Base-by-base conservation (phyloP, 2,329 filamentous ascomycete species). In the Aspergillus puulaauensis region DNA sequence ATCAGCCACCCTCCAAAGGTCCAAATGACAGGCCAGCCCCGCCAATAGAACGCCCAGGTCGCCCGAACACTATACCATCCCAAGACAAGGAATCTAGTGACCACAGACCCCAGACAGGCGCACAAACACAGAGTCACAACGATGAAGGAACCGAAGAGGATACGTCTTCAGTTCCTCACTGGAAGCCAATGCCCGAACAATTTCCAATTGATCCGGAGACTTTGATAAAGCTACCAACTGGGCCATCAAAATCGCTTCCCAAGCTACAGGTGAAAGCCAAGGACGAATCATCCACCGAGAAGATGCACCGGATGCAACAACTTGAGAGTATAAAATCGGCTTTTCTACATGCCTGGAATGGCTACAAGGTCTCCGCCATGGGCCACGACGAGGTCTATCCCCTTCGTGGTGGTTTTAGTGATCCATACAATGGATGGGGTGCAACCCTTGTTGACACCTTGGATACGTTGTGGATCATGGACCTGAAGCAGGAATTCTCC, bases 401-500 rank as follows among this genome's bases (percentile, higher is more conserved):
- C 2, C 79, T 93, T 9, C 83, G 85, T 31, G 87, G 87, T 52
- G 78, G 77, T 14, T 85, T 80, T 62, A 84, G 85, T 17, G 90
- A 97, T 69, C 90, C 91, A 0, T 98, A 98, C 73, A 93, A 91
- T 70, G 91, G 90, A 50, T 96, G 92, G 92, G 90, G 90, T 17
- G 92, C 92, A 15, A 96, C 92, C 0, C 72, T 96, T 60, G 90
- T 96, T 5, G 92, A 96, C 77, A 80, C 85, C 1, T 77, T 93
- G 52, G 91, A 96, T 70, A 93, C 91, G 0, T 79, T 96, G 3
- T 96, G 90, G 89, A 93, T 96, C 65, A 92, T 93, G 83, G 90
- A 85, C 24, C 69, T 96, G 70, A 83, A 84, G 66, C 82, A 89
- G 0, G 90, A 96, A 66, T 96, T 96, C 67, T 85, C 91, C 58